These are phyloP conservation scores for Corylus americana DNA, from an alignment of 306 rosid genomes.

Conservation along the genomic window DNA sequence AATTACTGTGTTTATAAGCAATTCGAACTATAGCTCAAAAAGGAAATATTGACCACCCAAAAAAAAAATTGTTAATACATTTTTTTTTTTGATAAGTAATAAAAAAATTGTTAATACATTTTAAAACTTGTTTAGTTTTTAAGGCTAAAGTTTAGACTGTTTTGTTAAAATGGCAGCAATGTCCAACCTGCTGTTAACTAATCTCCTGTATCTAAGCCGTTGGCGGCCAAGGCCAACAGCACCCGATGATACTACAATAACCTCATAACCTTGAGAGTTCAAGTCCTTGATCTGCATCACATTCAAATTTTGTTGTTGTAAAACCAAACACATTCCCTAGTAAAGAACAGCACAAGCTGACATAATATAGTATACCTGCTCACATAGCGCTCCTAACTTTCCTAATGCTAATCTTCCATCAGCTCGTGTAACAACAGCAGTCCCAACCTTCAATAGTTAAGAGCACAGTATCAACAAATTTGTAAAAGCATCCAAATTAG, in stretches of 20 bases:
- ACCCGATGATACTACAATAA: slow-evolving; percentile 94
- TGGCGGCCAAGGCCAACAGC: slow-evolving; percentile 99
- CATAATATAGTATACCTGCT: slow-evolving; percentile 55
- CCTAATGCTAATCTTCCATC: slow-evolving; percentile 69
- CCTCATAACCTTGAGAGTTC: slow-evolving; percentile 71
- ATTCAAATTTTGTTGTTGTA: slow-evolving; percentile 25
- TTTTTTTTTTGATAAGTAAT: no score
- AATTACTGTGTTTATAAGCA: slow-evolving; percentile 17
- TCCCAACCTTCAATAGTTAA: slow-evolving; percentile 50
- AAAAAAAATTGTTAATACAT: background rate
- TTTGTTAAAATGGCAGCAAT: background rate
- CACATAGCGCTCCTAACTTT: slow-evolving; percentile 82
- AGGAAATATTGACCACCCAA: background rate
- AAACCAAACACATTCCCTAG: background rate
- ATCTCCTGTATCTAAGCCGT: slow-evolving; percentile 77
- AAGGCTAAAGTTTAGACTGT: background rate
- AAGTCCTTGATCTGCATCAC: slow-evolving; percentile 77
- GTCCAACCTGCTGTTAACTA: slow-evolving; percentile 83
- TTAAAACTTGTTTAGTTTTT: background rate
- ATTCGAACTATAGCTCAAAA: slow-evolving; percentile 10
- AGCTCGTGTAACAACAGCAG: slow-evolving; percentile 63
- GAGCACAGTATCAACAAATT: slow-evolving; percentile 10
- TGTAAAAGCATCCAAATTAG: background rate
- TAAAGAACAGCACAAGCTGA: slow-evolving; percentile 18
- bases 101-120: background rate